Base-by-base conservation (phyloP, 495 filamentous ascomycete genomes). In the Aspergillus ostianus region DNA sequence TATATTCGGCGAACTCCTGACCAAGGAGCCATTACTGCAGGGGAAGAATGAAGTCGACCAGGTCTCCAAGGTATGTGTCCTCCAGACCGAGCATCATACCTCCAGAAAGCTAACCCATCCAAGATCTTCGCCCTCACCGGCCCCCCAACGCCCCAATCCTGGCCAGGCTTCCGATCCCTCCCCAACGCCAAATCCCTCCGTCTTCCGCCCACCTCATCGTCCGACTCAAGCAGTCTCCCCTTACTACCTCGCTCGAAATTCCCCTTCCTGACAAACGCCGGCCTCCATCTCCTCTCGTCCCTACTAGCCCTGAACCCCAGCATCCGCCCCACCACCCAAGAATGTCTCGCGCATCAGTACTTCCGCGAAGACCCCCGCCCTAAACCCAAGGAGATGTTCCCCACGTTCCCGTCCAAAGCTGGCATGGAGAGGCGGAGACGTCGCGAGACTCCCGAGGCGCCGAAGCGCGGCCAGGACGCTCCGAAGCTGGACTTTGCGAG, bases 1-100 rank as follows among this genome's bases (percentile, higher is more conserved):
- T 76, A 94, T 98, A 67, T 97, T 98, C 71, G 94, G 88, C 56
- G 93, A 98, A 73, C 83, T 98, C 6, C 78, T 97, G 4, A 86
- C 82, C 52, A 91, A 91, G 58, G 87, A 92, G 59, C 91, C 92
- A 3, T 70, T 98, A 23, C 74, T 98, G 0, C 91, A 94, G 71
- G 94, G 94, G 41, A 92, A 90, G 71, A 97, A 94, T 73, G 94
- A 98, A 72, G 93, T 97, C 36, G 93, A 97, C 69, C 86, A 97
- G 67, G 73, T 90, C 3, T 82, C 84, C 15, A 84, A 83, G 71
- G 81, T 80, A 65, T 58, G 62, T 55, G 53, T 15, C 21, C 17
- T 51, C 36, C 18, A 6, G 51, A 44, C 53, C 29, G 12, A n/a
- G 45, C 17, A 17, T 47, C 26, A 17, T 32, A 12, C 30, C 6